These are phyloP conservation scores for Nitzschia putrida DNA, from an alignment of 108 stramenopile species.

Conservation along the genomic window DNA sequence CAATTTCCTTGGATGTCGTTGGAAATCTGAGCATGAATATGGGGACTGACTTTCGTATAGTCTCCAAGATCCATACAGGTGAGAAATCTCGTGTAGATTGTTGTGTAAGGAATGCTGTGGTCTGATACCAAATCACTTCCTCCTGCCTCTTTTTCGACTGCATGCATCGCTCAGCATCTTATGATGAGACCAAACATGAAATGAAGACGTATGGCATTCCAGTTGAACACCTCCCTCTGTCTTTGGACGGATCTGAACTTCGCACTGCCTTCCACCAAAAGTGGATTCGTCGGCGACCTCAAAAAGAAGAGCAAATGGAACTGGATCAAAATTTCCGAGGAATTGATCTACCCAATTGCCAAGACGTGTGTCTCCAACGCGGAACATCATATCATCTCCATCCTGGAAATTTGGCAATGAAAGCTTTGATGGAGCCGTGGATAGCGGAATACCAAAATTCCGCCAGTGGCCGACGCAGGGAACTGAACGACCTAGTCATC, in stretches of 20 bases:
- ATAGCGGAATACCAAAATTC: conserved; percentile 6
- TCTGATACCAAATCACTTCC: too few species aligned
- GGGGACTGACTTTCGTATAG: not conserved
- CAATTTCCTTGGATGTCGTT: not conserved
- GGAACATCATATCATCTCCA: conserved; percentile 12
- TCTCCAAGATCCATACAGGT: not conserved
- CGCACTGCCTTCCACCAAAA: not conserved
- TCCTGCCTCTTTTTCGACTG: not conserved
- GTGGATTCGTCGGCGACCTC: conserved; percentile 8
- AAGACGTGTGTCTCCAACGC: conserved; percentile 9
- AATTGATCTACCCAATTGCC: conserved; percentile 8
- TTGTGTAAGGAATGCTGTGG: too few species aligned
- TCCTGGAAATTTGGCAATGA: conserved; percentile 7
- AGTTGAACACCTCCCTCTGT: conserved; percentile 16
- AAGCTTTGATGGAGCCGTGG: conserved; percentile 6
- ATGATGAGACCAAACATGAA: conserved; percentile 18
- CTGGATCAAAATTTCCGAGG: not conserved
- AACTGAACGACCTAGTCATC: conserved; percentile 1
- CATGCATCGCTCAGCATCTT: conserved; percentile 17
- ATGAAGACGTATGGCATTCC: conserved; percentile 29
- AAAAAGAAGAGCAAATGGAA: not conserved
- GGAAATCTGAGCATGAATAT: not conserved
- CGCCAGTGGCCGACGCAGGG: not conserved
- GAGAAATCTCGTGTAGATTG: not conserved
- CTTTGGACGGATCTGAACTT: conserved; percentile 12